phyloP scores from a whole-genome alignment of 2,329 filamentous ascomycete species.

The Exophiala aquamarina region DNA sequence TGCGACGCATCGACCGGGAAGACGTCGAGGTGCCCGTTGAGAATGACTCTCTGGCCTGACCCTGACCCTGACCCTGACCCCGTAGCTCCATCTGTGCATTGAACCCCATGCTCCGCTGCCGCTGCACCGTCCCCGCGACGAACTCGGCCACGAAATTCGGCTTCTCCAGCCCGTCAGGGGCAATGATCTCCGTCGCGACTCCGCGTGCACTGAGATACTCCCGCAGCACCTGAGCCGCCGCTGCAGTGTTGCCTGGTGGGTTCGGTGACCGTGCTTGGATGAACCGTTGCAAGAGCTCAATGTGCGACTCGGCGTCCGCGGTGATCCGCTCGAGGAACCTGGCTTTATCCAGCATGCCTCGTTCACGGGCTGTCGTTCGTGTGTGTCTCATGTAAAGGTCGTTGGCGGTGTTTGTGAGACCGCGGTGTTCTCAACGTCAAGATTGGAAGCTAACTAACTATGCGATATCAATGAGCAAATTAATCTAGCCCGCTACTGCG shows the following conservation, averaged over 20 bases:
- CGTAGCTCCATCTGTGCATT: not conserved
- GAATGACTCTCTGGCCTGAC: conserved; percentile 34
- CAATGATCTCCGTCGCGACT: conserved; percentile 31
- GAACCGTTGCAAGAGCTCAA: conserved; percentile 35
- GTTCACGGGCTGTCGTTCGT: not conserved
- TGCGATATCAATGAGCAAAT: too few relatives aligned
- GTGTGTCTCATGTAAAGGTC: too few relatives aligned
- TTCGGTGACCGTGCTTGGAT: conserved; percentile 39
- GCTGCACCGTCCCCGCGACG: not conserved
- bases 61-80: conserved; percentile 3
- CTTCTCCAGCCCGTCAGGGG: conserved; percentile 28
- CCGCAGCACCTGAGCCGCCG: conserved; percentile 35
- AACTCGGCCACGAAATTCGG: conserved; percentile 40
- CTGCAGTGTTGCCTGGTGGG: conserved; percentile 39
- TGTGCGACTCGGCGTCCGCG: conserved; percentile 29
- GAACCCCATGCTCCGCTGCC: not conserved
- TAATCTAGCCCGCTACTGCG: too few relatives aligned
- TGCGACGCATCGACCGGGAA: conserved; percentile 38
- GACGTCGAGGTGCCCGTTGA: conserved; percentile 47
- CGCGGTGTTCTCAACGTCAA: not conserved
- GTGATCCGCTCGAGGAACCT: conserved; percentile 30
- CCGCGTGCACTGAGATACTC: conserved; percentile 30
- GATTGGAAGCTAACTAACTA: too few relatives aligned
- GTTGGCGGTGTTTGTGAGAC: not conserved
- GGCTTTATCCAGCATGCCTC: conserved; percentile 14